phyloP scores from a whole-genome alignment of 177 flowering plant species.

The Vitis hybrid region DNA sequence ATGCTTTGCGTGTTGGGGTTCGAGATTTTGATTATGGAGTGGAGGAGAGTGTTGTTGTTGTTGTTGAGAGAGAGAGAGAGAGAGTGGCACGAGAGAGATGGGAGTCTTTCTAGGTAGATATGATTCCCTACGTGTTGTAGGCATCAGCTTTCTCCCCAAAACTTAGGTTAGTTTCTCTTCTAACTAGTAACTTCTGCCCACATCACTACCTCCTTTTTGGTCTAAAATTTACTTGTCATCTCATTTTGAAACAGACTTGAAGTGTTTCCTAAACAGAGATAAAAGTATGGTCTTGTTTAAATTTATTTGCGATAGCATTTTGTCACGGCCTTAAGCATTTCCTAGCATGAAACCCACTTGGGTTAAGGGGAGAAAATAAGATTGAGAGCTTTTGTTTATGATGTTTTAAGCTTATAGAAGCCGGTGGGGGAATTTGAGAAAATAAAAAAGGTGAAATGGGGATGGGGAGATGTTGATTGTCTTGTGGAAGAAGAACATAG shows the following conservation, averaged over 20 bases:
- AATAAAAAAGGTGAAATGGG: too few species aligned
- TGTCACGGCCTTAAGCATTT: background rate
- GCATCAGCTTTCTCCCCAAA: constrained; percentile 6
- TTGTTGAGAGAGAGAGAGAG: background rate
- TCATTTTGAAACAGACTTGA: background rate
- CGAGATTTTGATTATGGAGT: constrained; percentile 19
- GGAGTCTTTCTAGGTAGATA: constrained; percentile 27
- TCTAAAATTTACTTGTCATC: constrained; percentile 8
- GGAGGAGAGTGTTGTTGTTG: background rate
- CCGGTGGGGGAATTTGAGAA: too few species aligned
- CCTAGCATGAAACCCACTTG: background rate
- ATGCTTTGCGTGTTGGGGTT: constrained; percentile 37
- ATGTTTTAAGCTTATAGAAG: too few species aligned
- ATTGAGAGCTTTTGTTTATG: too few species aligned
- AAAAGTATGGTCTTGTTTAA: background rate
- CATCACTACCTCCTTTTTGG: too few species aligned
- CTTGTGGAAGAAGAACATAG: constrained; percentile 43
- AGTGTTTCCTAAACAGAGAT: background rate
- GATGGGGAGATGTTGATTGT: constrained; percentile 12
- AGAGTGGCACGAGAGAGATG: background rate
- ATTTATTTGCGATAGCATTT: background rate
- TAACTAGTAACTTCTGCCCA: too few species aligned
- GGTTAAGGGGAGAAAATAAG: too few species aligned
- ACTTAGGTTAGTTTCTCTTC: too few species aligned
- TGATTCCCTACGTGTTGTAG: constrained; percentile 27